These are phyloP conservation scores for Sporothrix euskadiensis DNA, from an alignment of 2,329 filamentous ascomycete genomes.

Conservation along the genomic window DNA sequence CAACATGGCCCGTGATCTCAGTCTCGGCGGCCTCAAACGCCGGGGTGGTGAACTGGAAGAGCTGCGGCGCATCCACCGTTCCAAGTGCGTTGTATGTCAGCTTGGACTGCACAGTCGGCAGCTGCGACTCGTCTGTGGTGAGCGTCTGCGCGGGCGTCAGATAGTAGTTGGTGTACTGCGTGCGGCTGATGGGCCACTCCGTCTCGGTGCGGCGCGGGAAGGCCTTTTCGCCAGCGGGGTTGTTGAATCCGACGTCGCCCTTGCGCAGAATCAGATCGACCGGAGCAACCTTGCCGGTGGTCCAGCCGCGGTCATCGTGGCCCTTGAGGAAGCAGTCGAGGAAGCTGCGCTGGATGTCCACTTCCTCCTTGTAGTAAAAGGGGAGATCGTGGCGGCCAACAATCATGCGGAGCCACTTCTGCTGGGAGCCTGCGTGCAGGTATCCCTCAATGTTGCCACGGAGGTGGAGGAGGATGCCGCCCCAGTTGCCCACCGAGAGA, in stretches of 20 bases:
- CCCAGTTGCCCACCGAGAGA: slow-evolving; percentile 69
- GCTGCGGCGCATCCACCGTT: slow-evolving; percentile 49
- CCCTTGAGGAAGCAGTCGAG: slow-evolving; percentile 70
- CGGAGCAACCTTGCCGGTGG: slow-evolving; percentile 57
- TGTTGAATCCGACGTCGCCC: slow-evolving; percentile 66
- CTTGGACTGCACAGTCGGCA: not conserved
- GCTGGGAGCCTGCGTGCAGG: slow-evolving; percentile 60
- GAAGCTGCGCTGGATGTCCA: slow-evolving; percentile 67
- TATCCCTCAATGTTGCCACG: slow-evolving; percentile 69
- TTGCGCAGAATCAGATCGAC: slow-evolving; percentile 64
- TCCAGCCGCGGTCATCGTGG: slow-evolving; percentile 64
- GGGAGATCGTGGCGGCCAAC: slow-evolving; percentile 70
- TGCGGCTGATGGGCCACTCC: slow-evolving; percentile 68
- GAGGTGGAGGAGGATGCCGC: slow-evolving; percentile 67
- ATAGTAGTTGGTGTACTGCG: slow-evolving; percentile 62
- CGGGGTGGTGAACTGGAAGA: slow-evolving; percentile 58
- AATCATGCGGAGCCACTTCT: slow-evolving; percentile 70
- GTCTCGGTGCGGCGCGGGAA: slow-evolving; percentile 58
- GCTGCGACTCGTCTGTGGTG: not conserved
- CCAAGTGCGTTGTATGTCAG: slow-evolving; percentile 62
- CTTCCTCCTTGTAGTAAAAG: slow-evolving; percentile 70
- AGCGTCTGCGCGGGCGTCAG: slow-evolving; percentile 53
- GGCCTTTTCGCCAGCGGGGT: slow-evolving; percentile 58
- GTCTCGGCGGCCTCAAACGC: slow-evolving; percentile 60
- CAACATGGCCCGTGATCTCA: slow-evolving; percentile 68